Evolutionary conservation across 208 protist species (phyloP), one percentile per base, ranked within the genome.

Genomic region (Leishmania martiniquensis): DNA sequence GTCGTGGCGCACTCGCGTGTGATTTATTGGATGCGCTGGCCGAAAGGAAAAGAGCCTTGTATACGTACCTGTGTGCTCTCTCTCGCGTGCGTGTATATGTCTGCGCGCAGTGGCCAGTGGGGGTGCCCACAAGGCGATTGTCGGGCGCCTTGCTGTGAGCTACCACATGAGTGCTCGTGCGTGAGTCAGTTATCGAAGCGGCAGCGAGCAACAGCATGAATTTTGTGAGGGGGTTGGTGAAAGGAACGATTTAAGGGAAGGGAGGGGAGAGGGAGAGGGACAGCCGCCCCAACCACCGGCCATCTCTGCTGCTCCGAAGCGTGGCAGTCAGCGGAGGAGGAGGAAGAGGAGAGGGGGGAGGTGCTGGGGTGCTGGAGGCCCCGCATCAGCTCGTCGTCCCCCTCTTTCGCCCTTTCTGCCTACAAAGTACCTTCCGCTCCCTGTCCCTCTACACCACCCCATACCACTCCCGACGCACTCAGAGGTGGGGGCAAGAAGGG

Each of bases 51-150:
- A n/a, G n/a, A 54, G 49, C 22, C 17, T 4, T 54, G 10, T 62
- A 6, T 62, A 5, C 29, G 29, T 62, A 62, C 32, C 37, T 39
- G 34, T 25, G n/a, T 9, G 10, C n/a, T n/a, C n/a, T n/a, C n/a
- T n/a, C n/a, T n/a, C 44, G 49, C n/a, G 37, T 75, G 39, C 51
- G 54, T 51, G 37, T 47, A 52, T 75, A 54, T 75, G 71, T 63
- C 52, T 63, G 34, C 42, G 68, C 59, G 42, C n/a, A 47, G 45
- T 29, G 45, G 67, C 52, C 39, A n/a, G n/a, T n/a, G n/a, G n/a
- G n/a, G 39, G 44, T 44, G 68, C 49, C 12, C n/a, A n/a, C n/a
- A n/a, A n/a, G n/a, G n/a, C n/a, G n/a, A n/a, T n/a, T n/a, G n/a
- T n/a, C n/a, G n/a, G n/a, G n/a, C n/a, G n/a, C n/a, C n/a, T n/a